These are phyloP conservation scores for Plectosphaerella plurivora DNA, from an alignment of 2,329 filamentous ascomycete species.

Conservation along the genomic window DNA sequence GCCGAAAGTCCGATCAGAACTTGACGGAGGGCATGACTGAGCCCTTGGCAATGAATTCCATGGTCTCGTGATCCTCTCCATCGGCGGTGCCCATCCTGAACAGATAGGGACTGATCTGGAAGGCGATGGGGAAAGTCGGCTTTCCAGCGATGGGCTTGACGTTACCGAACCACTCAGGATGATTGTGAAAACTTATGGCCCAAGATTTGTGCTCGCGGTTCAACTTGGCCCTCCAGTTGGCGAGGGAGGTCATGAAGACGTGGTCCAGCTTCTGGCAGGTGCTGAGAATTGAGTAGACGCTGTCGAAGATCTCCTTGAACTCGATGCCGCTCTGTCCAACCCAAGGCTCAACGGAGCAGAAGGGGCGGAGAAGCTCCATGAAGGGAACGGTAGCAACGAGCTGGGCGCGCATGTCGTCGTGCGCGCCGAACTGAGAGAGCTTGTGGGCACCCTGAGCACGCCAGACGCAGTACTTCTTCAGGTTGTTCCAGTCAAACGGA, in stretches of 20 bases:
- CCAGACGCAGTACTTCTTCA: neutral
- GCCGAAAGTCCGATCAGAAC: too few relatives aligned
- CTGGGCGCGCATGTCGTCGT: neutral
- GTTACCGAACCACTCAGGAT: neutral
- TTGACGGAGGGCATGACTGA: neutral
- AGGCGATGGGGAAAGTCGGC: neutral
- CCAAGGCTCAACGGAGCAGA: neutral
- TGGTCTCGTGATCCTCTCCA: neutral
- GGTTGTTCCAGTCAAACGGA: neutral
- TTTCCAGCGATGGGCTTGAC: neutral
- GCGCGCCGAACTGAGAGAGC: neutral
- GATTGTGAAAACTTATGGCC: neutral
- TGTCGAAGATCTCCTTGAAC: slow-evolving; percentile 20
- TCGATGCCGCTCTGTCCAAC: slow-evolving; percentile 6
- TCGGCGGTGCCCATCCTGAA: neutral
- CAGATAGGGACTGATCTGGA: neutral
- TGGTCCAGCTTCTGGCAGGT: slow-evolving; percentile 20
- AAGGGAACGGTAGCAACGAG: neutral
- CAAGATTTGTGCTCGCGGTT: neutral
- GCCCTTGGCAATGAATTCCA: neutral
- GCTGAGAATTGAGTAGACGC: slow-evolving; percentile 19
- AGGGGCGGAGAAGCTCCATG: neutral
- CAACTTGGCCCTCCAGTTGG: neutral
- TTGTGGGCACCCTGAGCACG: neutral
- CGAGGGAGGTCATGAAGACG: neutral